Percentiles rank a stretch among this genome's conserved stretches.
phyloP scores from a whole-genome alignment of 2,329 filamentous ascomycete genomes.

The Podosphaera xanthii region DNA sequence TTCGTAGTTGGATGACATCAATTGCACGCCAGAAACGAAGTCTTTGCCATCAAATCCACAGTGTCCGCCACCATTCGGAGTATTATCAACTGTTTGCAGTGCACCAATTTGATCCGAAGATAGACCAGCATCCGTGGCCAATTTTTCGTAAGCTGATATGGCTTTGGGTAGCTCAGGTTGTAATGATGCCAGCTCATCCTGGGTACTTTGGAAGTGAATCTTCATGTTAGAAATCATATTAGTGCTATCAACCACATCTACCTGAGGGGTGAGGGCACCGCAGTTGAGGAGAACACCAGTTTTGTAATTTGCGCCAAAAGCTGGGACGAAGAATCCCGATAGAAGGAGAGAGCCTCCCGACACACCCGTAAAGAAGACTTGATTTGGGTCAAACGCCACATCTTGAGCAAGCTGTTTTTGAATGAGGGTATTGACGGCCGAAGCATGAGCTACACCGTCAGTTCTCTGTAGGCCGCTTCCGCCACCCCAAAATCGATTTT shows the following conservation, averaged over 20 bases:
- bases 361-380: constrained; percentile 35
- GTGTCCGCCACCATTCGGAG: constrained; percentile 31
- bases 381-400: constrained; percentile 27
- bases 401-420: constrained; percentile 25
- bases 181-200: constrained; percentile 25
- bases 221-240: constrained; percentile 23
- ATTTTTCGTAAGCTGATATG: constrained; percentile 26
- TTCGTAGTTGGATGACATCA: constrained; percentile 29
- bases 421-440: constrained; percentile 30
- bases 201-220: constrained; percentile 33
- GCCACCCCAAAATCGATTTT: constrained; percentile 34
- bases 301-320: constrained; percentile 17
- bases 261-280: constrained; percentile 29
- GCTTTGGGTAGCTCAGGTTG: constrained; percentile 27
- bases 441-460: constrained; percentile 31
- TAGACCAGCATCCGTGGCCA: constrained; percentile 23
- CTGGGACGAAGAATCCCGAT: constrained; percentile 33
- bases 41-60: constrained; percentile 32
- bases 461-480: constrained; percentile 27
- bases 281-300: constrained; percentile 31
- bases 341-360: constrained; percentile 30
- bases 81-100: constrained; percentile 33
- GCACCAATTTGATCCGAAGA: constrained; percentile 22
- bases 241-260: constrained; percentile 22
- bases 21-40: constrained; percentile 32